Evolutionary conservation across 2,329 filamentous ascomycete genomes (phyloP), one percentile per base, ranked within the genome.

Genomic region (Curvularia eragrostidis): DNA sequence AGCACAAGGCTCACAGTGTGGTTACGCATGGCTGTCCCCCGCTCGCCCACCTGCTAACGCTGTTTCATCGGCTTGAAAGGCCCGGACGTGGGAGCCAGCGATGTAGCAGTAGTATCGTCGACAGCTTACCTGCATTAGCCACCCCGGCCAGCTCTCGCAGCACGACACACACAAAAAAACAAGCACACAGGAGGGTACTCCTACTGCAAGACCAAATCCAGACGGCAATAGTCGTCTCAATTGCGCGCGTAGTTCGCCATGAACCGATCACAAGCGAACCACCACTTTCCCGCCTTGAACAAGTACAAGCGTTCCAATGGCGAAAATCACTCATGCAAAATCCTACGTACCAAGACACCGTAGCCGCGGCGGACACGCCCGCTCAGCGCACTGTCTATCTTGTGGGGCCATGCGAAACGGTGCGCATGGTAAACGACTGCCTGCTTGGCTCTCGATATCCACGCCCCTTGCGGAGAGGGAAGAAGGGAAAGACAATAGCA

Each of bases 281-380:
- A n/a, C 52, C 53, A 52, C 39, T 39, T 32, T n/a, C 15, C 21
- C 51, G 49, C 53, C 36, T 51, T 26, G 13, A 38, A 36, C 32
- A 39, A 36, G 21, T n/a, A 34, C 46, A 53, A 51, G 32, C 55
- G 54, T 62, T 65, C 70, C 67, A 73, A 73, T 73, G 48, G 70
- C 69, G 62, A 68, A 71, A 73, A 64, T 70, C 61, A 69, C 70
- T 64, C 70, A 72, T 67, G 67, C 62, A 65, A 65, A 65, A 42
- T 24, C 21, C 21, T 24, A 56, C 54, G 55, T 51, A 46, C 43
- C 8, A 19, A 42, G 46, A 24, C 50, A 46, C 34, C 36, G 21
- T 49, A 39, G 52, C 32, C 48, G 47, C 52, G 34, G 42, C 43
- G 26, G 19, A 24, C 39, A 53, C 32, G 44, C 54, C 32, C 39